These are phyloP conservation scores for Phytopythium montanum DNA, from an alignment of 352 stramenopile genomes.

Conservation along the genomic window DNA sequence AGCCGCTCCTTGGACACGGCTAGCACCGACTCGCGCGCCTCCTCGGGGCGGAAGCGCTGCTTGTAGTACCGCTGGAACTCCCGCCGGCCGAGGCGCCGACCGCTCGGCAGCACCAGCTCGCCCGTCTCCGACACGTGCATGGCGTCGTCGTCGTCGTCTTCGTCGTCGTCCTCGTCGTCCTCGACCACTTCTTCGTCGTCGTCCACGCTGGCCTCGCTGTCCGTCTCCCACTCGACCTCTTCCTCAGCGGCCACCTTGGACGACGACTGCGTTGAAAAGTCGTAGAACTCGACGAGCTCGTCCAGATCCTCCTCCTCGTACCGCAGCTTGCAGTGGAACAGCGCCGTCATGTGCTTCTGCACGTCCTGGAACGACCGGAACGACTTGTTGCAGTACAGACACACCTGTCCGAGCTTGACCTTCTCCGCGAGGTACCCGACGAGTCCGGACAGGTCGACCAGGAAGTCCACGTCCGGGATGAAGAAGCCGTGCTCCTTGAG, in stretches of 20 bases:
- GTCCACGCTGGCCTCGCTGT: conserved; percentile 74
- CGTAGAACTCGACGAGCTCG: conserved; percentile 89
- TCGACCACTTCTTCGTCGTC: conserved; percentile 74
- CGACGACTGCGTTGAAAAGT: conserved; percentile 75
- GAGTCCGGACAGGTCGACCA: conserved; percentile 88
- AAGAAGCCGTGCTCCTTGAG: conserved; percentile 94
- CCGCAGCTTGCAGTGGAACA: conserved; percentile 89
- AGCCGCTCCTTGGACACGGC: conserved; percentile 77
- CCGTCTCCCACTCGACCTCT: conserved; percentile 72
- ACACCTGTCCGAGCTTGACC: conserved; percentile 93
- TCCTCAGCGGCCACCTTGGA: conserved; percentile 35
- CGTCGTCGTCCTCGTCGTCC: conserved; percentile 44
- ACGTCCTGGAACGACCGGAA: conserved; percentile 89
- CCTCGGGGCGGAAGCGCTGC: conserved; percentile 81
- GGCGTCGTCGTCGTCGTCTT: conserved; percentile 40
- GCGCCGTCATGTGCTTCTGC: conserved; percentile 94
- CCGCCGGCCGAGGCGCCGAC: conserved; percentile 82
- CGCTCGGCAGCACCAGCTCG: conserved; percentile 84
- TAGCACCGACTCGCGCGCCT: conserved; percentile 68
- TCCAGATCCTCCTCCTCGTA: conserved; percentile 91
- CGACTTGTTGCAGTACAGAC: conserved; percentile 94
- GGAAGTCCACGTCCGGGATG: conserved; percentile 93
- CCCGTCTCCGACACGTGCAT: conserved; percentile 86
- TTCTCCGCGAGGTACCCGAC: conserved; percentile 95
- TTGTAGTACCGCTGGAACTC: conserved; percentile 90